phyloP scores from a whole-genome alignment of 768 basidiomycete genomes.

The Krasilnikovozyma curviuscula region DNA sequence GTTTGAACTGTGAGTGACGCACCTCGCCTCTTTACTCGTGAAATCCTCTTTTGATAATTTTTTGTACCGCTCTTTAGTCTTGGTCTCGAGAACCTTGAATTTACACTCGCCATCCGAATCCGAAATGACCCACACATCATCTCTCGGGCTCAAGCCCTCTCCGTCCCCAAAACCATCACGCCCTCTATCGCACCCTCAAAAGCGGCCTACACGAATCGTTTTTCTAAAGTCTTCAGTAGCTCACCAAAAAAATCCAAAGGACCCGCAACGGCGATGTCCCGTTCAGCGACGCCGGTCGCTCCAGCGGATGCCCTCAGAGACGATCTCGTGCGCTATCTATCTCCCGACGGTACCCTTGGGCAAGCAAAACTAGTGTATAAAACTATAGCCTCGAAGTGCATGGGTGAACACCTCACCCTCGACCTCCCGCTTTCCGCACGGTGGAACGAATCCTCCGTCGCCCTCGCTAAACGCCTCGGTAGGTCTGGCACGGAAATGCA shows the following conservation, averaged over 20 bases:
- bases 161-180: constrained; percentile 31
- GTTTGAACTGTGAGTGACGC: constrained; percentile 26
- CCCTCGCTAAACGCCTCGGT: not conserved
- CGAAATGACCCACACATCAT: constrained; percentile 69
- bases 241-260: constrained; percentile 26
- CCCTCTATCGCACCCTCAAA: constrained; percentile 19
- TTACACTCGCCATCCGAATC: constrained; percentile 73
- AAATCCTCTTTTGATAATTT: not conserved
- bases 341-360: constrained; percentile 69
- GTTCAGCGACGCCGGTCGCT: constrained; percentile 18
- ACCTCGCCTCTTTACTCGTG: not conserved
- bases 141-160: constrained; percentile 49
- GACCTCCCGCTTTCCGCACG: constrained; percentile 44
- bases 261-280: constrained; percentile 15
- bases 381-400: constrained; percentile 62
- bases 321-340: constrained; percentile 63
- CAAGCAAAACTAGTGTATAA: constrained; percentile 76
- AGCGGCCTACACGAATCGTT: constrained; percentile 47
- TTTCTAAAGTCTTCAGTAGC: constrained; percentile 28
- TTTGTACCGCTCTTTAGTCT: constrained; percentile 34
- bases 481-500: constrained; percentile 34
- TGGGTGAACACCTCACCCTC: constrained; percentile 45
- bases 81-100: constrained; percentile 85
- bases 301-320: constrained; percentile 25
- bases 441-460: constrained; percentile 21